These are phyloP conservation scores for Cercospora brassicicola DNA, from an alignment of 2,329 filamentous ascomycete species.

Conservation along the genomic window DNA sequence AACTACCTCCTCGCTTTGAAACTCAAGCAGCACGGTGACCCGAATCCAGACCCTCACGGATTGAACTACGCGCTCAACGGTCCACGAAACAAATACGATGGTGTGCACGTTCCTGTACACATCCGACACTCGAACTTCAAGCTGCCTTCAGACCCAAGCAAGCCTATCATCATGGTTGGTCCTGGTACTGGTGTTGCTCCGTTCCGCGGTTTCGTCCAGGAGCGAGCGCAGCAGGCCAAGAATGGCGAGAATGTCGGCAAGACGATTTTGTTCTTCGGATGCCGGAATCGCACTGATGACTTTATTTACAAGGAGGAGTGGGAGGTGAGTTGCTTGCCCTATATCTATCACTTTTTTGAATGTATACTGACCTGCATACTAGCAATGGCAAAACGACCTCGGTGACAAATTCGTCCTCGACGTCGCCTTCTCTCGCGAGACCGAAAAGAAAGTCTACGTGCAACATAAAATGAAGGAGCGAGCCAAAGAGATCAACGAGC, in stretches of 20 bases:
- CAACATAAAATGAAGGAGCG: constrained; percentile 87
- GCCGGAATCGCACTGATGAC: constrained; percentile 82
- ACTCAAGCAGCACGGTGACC: constrained; percentile 91
- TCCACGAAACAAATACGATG: constrained; percentile 95
- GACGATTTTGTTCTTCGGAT: constrained; percentile 92
- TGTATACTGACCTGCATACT: constrained; percentile 16
- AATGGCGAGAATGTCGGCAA: constrained; percentile 80
- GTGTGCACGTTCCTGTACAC: constrained; percentile 90
- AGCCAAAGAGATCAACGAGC: constrained; percentile 79
- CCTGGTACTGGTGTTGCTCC: constrained; percentile 95
- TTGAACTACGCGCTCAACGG: constrained; percentile 83
- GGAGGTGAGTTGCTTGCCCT: constrained; percentile 68
- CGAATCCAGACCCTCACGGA: constrained; percentile 77
- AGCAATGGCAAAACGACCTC: constrained; percentile 81
- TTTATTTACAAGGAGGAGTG: constrained; percentile 91
- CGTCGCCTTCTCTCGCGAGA: constrained; percentile 92
- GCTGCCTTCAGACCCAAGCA: constrained; percentile 88
- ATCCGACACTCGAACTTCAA: constrained; percentile 99
- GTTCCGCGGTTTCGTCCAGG: constrained; percentile 93
- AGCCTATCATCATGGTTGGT: constrained; percentile 93
- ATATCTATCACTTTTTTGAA: not conserved
- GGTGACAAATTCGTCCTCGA: constrained; percentile 88
- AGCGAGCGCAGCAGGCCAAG: constrained; percentile 79
- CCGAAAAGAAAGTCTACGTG: constrained; percentile 87
- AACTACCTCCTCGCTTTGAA: constrained; percentile 95